A percentile compares a stretch with the other conserved stretches of the same genome.
These are phyloP conservation scores for Heliosperma pusillum DNA, from an alignment of 148 eudicot genomes.

Conservation along the genomic window DNA sequence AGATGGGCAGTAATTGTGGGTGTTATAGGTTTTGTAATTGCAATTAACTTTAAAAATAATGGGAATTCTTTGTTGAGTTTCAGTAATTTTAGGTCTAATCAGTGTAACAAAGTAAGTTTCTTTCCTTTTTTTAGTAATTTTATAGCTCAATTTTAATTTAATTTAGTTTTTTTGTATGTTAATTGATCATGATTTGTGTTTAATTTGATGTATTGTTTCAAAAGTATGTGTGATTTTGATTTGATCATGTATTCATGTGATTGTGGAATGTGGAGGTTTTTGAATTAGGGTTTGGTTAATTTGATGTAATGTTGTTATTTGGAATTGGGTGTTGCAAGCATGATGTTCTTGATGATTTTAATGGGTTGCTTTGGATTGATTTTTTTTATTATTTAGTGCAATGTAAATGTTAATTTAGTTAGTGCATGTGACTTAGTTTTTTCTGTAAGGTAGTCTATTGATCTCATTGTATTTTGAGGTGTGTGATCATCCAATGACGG, in stretches of 20 bases:
- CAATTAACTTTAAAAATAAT: conserved; percentile 24
- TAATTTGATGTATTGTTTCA: not conserved
- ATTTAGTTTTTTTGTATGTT: not conserved
- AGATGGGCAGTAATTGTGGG: conserved; percentile 38
- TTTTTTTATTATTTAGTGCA: not conserved
- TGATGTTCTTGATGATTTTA: not conserved
- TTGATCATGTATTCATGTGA: too few relatives aligned
- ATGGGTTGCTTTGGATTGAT: not conserved
- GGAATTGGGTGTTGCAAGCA: not conserved
- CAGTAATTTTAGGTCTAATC: conserved; percentile 42
- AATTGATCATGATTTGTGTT: not conserved
- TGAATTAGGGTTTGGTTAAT: conserved; percentile 16
- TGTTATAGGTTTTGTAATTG: conserved; percentile 39
- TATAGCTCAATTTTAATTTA: not conserved
- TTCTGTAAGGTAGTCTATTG: too few relatives aligned
- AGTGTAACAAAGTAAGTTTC: conserved; percentile 48
- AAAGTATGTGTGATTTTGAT: too few relatives aligned
- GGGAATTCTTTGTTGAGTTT: too few relatives aligned
- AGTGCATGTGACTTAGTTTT: not conserved
- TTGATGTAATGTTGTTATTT: not conserved
- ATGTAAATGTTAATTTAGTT: not conserved
- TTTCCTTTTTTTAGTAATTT: not conserved
- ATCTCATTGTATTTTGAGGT: too few relatives aligned
- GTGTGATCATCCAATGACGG: too few relatives aligned
- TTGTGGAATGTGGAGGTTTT: conserved; percentile 1